Conservation (phyloP, 2,329 filamentous ascomycete genomes). For the Orbilia oligospora region DNA sequence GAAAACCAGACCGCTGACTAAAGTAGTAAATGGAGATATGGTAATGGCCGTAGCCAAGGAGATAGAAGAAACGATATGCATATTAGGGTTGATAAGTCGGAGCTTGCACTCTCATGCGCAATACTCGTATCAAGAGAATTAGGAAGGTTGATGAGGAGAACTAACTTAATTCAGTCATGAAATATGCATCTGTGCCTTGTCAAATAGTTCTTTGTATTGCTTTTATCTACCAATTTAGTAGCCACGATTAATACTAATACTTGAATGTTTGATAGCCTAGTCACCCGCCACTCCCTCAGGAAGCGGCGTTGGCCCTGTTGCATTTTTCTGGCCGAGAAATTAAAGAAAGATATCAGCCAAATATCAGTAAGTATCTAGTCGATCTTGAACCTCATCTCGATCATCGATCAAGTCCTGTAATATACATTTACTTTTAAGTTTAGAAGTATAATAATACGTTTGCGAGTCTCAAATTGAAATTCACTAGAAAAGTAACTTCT, state of each 20-base stretch:
- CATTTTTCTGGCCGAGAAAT: no score
- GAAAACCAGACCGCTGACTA: slow-evolving; percentile 6
- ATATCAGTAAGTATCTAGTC: no score
- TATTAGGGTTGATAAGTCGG: slow-evolving; percentile 23
- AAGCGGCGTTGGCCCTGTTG: background rate
- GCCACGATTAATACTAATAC: background rate
- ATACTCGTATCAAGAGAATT: background rate
- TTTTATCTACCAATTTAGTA: background rate
- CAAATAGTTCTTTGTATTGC: background rate
- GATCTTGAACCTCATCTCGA: no score
- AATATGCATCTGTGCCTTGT: background rate
- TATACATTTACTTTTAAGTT: no score
- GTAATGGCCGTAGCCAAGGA: slow-evolving; percentile 13
- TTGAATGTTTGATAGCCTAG: background rate
- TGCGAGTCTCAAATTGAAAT: no score
- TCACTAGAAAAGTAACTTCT: no score
- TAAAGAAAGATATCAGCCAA: no score
- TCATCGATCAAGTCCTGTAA: no score
- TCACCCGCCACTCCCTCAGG: no score
- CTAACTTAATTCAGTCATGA: background rate
- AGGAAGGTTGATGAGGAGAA: background rate
- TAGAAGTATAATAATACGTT: no score
- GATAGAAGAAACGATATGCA: slow-evolving; percentile 12
- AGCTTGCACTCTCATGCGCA: background rate
- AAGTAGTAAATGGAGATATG: slow-evolving; percentile 6